Conservation (phyloP, 2,329 filamentous ascomycete genomes). For the Gnomoniopsis sp. region DNA sequence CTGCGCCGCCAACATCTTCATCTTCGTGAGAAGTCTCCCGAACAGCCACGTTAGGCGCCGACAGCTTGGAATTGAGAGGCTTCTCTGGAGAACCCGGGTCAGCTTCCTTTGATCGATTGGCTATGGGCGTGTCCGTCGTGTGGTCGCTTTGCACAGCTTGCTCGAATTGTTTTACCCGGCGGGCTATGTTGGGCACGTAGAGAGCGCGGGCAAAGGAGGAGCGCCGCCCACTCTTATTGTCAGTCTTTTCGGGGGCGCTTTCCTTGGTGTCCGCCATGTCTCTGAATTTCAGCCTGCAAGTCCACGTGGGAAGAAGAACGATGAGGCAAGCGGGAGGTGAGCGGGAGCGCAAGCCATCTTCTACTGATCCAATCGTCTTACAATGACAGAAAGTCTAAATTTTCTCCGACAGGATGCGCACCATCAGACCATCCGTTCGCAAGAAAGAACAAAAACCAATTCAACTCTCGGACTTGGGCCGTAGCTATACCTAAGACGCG, state of each 20-base stretch:
- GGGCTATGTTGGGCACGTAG: conserved; percentile 13
- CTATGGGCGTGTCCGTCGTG: neutral
- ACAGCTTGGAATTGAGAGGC: neutral
- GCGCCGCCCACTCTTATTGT: conserved; percentile 8
- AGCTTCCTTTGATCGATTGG: conserved; percentile 1
- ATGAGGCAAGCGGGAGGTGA: neutral
- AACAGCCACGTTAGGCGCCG: neutral
- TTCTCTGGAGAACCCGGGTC: neutral
- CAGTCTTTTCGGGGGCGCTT: neutral
- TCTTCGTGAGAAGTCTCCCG: neutral
- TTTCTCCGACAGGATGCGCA: neutral
- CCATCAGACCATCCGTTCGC: neutral
- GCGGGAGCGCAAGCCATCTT: neutral
- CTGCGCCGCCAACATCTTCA: conserved; percentile 6
- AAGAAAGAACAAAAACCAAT: neutral
- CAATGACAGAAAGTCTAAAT: neutral
- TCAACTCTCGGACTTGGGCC: neutral
- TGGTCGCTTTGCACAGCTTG: neutral
- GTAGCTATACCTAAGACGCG: neutral
- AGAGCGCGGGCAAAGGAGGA: conserved; percentile 15
- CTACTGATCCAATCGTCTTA: neutral
- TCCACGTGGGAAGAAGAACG: neutral
- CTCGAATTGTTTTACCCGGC: conserved; percentile 2
- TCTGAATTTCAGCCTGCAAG: neutral
- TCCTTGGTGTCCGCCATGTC: conserved; percentile 13